Conservation (phyloP, 257 asterid species). For the Perilla frutescens region DNA sequence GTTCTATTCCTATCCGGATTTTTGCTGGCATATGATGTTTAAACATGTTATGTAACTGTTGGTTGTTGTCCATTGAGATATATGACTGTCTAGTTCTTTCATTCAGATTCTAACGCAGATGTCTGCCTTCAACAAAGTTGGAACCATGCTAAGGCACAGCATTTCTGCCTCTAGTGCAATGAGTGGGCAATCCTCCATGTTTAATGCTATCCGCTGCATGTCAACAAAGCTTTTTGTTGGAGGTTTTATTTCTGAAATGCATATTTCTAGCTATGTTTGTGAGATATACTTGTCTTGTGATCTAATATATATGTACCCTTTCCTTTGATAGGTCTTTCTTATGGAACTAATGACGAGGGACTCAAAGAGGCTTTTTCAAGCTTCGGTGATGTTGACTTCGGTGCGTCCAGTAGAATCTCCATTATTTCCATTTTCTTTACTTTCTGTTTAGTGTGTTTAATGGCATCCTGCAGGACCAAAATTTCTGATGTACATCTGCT, state of each 20-base stretch:
- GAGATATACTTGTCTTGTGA: neutral
- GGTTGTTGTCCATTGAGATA: neutral
- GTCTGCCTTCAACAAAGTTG: slow-evolving; percentile 71
- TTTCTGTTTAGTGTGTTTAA: neutral
- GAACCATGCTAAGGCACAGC: slow-evolving; percentile 62
- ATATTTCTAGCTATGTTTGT: neutral
- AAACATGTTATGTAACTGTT: neutral
- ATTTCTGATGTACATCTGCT: neutral
- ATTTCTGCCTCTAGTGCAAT: slow-evolving; percentile 42
- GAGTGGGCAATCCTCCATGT: slow-evolving; percentile 57
- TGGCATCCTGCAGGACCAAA: neutral
- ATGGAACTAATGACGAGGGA: slow-evolving; percentile 57
- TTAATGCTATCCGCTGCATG: slow-evolving; percentile 77
- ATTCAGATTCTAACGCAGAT: slow-evolving; percentile 46
- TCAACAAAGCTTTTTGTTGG: slow-evolving; percentile 71
- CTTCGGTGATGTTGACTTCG: slow-evolving; percentile 70
- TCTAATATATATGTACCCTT: neutral
- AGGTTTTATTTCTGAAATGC: slow-evolving; percentile 43
- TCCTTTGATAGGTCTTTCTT: slow-evolving; percentile 66
- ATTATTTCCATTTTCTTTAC: neutral
- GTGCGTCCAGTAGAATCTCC: slow-evolving; percentile 31
- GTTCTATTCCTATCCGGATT: neutral
- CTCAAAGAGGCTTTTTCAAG: slow-evolving; percentile 70
- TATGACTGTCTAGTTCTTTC: slow-evolving; percentile 1
- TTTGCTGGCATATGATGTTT: neutral